phyloP scores from a whole-genome alignment of 179 eudicot genomes.

The Beta macrorhiza region DNA sequence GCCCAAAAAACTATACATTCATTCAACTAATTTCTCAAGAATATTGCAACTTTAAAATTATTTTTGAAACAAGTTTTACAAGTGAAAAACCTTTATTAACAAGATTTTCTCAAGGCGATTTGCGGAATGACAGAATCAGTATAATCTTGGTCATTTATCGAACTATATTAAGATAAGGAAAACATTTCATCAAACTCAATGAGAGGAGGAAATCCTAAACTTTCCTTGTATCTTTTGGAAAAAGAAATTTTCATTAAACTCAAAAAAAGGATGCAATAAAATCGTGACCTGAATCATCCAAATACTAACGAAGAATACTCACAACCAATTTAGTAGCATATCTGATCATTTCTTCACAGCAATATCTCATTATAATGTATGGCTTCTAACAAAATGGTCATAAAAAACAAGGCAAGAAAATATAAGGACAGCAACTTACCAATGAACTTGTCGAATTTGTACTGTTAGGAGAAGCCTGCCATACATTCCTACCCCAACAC shows the following conservation, averaged over 20 bases:
- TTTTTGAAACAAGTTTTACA: background rate
- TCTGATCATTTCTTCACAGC: background rate
- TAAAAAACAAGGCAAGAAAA: background rate
- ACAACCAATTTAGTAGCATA: background rate
- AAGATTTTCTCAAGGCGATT: background rate
- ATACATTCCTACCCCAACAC: slow-evolving; percentile 30
- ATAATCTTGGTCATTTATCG: background rate
- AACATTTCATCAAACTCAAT: background rate
- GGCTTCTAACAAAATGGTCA: background rate
- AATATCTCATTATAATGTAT: background rate
- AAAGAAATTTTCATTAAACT: too few relatives aligned
- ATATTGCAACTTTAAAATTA: background rate
- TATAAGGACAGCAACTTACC: slow-evolving; percentile 33
- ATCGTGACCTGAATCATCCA: background rate
- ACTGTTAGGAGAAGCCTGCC: slow-evolving; percentile 44
- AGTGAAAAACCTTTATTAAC: too few relatives aligned
- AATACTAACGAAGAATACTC: background rate
- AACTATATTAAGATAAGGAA: background rate
- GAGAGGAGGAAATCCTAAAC: too few relatives aligned
- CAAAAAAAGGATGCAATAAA: background rate
- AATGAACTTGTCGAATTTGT: slow-evolving; percentile 44
- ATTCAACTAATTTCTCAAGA: background rate
- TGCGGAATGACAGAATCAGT: background rate
- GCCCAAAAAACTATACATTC: background rate
- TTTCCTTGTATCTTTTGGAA: too few relatives aligned